A percentile compares a stretch with the other conserved stretches of the same genome.
These are phyloP conservation scores for Jaltomata sinuosa DNA, from an alignment of 257 asterid genomes.

Conservation along the genomic window DNA sequence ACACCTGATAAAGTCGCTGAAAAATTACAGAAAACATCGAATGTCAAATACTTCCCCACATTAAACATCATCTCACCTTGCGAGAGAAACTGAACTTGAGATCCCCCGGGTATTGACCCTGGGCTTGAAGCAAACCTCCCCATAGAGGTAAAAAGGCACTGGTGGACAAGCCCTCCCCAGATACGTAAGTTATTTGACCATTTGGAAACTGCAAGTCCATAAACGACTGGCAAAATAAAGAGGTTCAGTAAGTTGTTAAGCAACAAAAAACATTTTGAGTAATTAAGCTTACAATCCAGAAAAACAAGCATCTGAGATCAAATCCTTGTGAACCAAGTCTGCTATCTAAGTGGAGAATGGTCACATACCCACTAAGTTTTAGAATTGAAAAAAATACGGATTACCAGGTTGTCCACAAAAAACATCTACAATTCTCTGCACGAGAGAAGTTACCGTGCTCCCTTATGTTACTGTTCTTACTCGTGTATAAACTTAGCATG, in stretches of 20 bases:
- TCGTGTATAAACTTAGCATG: not conserved
- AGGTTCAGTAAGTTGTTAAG: not conserved
- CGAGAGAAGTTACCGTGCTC: not conserved
- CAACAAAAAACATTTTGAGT: not conserved
- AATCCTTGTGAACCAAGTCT: not conserved
- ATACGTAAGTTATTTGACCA: slow-evolving; percentile 82
- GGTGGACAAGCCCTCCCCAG: slow-evolving; percentile 93
- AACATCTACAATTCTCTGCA: not conserved
- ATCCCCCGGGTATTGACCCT: slow-evolving; percentile 97
- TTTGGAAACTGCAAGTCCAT: slow-evolving; percentile 98
- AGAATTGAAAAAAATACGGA: not conserved
- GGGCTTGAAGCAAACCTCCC: slow-evolving; percentile 94
- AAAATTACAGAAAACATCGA: not conserved
- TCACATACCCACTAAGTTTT: not conserved
- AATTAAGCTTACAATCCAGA: not conserved
- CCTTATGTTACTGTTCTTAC: not conserved
- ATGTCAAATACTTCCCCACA: not conserved
- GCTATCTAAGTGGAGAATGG: not conserved
- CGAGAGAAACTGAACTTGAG: slow-evolving; percentile 92
- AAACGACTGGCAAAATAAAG: slow-evolving; percentile 56
- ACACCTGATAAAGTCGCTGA: not conserved
- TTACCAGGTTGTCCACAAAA: not conserved
- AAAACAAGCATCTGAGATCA: not conserved
- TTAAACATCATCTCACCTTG: slow-evolving; percentile 48
- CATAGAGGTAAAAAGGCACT: slow-evolving; percentile 80